A percentile compares a stretch with the other conserved stretches of the same genome.
Evolutionary conservation across 73 alveolate genomes (phyloP).

Genomic region (Tetrahymena elliotti): DNA sequence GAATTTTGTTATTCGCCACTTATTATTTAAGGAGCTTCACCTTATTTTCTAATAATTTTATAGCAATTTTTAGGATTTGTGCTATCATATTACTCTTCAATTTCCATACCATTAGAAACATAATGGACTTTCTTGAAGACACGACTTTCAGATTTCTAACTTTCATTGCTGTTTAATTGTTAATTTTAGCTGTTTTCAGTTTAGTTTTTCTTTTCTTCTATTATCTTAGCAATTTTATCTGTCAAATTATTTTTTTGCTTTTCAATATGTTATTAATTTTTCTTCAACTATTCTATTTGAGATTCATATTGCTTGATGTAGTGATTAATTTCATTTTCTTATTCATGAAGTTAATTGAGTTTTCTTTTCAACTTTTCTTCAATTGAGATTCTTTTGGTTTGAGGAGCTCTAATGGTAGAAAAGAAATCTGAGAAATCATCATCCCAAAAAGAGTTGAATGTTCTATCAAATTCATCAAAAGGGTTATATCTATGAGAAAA

Average conservation of each 20-base stretch:
- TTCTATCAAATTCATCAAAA: not conserved
- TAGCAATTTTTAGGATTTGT: not conserved
- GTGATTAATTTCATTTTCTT: not conserved
- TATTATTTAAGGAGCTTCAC: not conserved
- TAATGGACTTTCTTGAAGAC: not conserved
- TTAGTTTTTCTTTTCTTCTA: not conserved
- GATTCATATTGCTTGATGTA: not conserved
- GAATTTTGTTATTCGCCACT: not conserved
- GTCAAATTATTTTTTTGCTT: not conserved
- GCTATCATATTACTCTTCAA: not conserved
- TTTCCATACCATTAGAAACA: not conserved
- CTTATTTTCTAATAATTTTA: not conserved
- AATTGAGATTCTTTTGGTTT: not conserved
- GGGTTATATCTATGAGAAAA: not conserved
- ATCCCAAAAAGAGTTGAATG: not conserved
- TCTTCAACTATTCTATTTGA: not conserved
- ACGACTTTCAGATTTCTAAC: not conserved
- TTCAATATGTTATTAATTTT: not conserved
- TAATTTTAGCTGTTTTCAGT: not conserved
- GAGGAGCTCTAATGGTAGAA: not conserved
- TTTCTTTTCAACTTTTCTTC: not conserved
- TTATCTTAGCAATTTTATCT: not conserved
- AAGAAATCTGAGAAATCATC: not conserved
- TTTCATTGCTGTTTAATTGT: not conserved
- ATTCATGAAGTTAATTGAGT: not conserved